phyloP scores from a whole-genome alignment of 768 basidiomycete genomes.

The Suillus discolor region DNA sequence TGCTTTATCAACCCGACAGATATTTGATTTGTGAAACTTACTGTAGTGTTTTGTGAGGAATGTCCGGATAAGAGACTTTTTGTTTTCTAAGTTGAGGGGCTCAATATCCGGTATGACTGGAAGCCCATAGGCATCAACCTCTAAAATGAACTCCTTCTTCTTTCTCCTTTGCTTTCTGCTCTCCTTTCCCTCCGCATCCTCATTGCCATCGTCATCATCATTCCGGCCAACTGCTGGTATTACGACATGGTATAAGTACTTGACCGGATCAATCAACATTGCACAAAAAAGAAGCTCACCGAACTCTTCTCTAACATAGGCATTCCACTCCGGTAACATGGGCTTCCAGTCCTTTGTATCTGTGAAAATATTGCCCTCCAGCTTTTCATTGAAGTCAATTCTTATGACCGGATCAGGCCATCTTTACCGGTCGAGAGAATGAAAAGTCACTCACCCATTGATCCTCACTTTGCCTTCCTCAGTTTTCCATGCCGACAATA shows the following conservation, averaged over 20 bases:
- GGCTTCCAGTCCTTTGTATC: too few relatives aligned
- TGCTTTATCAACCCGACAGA: neutral
- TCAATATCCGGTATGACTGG: neutral
- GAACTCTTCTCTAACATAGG: neutral
- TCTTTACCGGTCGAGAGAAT: neutral
- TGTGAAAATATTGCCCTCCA: neutral
- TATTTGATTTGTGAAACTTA: neutral
- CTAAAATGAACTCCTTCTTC: neutral
- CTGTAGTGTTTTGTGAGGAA: constrained; percentile 2
- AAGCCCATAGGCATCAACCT: neutral
- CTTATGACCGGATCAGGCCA: neutral
- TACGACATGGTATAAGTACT: neutral
- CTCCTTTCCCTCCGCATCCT: neutral
- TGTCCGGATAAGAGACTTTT: neutral
- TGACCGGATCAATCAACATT: neutral
- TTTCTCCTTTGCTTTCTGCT: neutral
- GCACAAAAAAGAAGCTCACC: neutral
- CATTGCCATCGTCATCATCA: neutral
- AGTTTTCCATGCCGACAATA: neutral
- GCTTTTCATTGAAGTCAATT: neutral
- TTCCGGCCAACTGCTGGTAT: neutral
- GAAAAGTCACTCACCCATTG: neutral
- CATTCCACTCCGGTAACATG: neutral
- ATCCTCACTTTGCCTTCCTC: neutral
- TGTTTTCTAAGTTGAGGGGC: too few relatives aligned